Evolutionary conservation across 2,329 filamentous ascomycete species (phyloP).

Genomic region (Aspergillus novoparasiticus): DNA sequence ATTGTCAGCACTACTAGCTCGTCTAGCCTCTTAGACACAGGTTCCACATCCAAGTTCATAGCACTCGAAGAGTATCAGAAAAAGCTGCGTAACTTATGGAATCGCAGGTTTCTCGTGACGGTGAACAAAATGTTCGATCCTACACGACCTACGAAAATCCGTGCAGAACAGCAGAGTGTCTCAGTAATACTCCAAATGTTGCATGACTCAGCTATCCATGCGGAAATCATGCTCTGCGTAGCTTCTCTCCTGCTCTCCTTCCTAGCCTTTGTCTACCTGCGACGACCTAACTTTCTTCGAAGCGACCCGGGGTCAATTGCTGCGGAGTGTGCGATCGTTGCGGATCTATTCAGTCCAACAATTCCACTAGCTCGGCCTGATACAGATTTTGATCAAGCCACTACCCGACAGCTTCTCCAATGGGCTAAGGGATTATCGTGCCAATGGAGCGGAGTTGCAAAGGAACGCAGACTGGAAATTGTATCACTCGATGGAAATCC

Average conservation of each 20-base stretch:
- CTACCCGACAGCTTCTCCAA: conserved; percentile 21
- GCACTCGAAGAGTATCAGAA: not conserved
- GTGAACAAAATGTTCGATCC: conserved; percentile 10
- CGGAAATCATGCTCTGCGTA: not conserved
- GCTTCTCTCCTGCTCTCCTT: not conserved
- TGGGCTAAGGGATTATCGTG: conserved; percentile 21
- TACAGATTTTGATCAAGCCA: conserved; percentile 12
- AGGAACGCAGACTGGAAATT: conserved; percentile 14
- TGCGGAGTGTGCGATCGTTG: conserved; percentile 21
- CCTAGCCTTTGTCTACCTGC: conserved; percentile 17
- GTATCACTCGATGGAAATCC: not conserved
- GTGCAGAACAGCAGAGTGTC: not conserved
- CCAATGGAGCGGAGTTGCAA: conserved; percentile 11
- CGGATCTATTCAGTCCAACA: conserved; percentile 11
- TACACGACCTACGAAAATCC: not conserved
- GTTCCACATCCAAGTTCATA: not conserved
- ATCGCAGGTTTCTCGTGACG: not conserved
- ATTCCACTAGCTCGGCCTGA: conserved; percentile 8
- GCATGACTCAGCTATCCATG: not conserved
- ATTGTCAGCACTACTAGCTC: not conserved
- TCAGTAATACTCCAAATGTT: not conserved
- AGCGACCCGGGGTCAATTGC: conserved; percentile 24
- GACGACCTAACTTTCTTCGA: conserved; percentile 19
- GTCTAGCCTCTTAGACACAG: not conserved
- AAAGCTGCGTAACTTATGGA: not conserved